Conservation (phyloP, 1,284 basidiomycete genomes). For the Pseudozyma flocculosa region DNA sequence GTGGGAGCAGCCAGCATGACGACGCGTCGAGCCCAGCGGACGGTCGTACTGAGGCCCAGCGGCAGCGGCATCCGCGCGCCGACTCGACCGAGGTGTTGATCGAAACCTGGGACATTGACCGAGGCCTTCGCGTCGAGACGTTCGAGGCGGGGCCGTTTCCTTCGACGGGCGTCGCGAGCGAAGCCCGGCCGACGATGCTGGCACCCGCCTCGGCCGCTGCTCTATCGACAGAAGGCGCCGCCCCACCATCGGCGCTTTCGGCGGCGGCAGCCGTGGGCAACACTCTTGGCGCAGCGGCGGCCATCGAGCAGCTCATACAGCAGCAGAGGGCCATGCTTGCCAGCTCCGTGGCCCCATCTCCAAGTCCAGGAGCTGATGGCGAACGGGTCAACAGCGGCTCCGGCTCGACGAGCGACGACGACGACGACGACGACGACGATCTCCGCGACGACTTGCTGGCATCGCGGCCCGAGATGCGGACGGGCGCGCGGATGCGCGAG, state of each 20-base stretch:
- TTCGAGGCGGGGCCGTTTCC: slow-evolving; percentile 23
- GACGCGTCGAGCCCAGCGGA: too few relatives aligned
- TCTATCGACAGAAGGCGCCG: too few relatives aligned
- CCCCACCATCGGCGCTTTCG: too few relatives aligned
- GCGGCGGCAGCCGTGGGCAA: too few relatives aligned
- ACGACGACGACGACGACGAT: neutral
- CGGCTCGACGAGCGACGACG: too few relatives aligned
- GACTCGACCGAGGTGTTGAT: slow-evolving; percentile 28
- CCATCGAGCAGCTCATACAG: slow-evolving; percentile 40
- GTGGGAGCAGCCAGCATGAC: too few relatives aligned
- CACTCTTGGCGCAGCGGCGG: slow-evolving; percentile 25
- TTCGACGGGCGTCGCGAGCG: too few relatives aligned
- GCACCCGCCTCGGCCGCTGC: too few relatives aligned
- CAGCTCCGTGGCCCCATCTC: too few relatives aligned
- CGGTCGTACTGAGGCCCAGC: too few relatives aligned
- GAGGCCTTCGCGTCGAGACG: slow-evolving; percentile 57
- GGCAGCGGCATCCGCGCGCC: neutral
- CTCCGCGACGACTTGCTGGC: neutral
- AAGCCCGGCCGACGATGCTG: too few relatives aligned
- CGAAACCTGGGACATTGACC: slow-evolving; percentile 55
- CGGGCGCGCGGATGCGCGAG: neutral
- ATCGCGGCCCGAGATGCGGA: neutral
- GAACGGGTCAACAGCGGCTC: too few relatives aligned
- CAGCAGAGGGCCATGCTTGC: slow-evolving; percentile 11
- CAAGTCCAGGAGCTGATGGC: neutral